Evolutionary conservation across 305 asterid species (phyloP).

Genomic region (Rubia occidens): DNA sequence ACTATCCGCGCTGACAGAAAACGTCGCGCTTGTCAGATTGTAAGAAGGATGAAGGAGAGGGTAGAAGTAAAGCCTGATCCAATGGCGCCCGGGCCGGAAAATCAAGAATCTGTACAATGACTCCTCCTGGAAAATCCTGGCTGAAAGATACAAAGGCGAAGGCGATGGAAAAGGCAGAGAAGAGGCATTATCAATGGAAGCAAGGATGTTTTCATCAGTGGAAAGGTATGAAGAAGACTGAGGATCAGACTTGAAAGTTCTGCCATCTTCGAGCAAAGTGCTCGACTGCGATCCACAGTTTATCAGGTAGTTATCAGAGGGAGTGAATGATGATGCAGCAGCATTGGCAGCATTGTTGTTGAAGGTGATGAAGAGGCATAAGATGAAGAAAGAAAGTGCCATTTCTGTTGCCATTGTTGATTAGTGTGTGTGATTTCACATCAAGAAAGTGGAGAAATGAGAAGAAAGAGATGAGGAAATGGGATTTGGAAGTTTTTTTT

Average conservation of each 20-base stretch:
- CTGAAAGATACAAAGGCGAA: constrained; percentile 33
- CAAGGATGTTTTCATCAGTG: constrained; percentile 56
- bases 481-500: not conserved
- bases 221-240: constrained; percentile 69
- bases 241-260: constrained; percentile 74
- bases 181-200: constrained; percentile 25
- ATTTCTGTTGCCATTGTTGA: not conserved
- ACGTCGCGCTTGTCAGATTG: constrained; percentile 55
- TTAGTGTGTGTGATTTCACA: not conserved
- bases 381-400: constrained; percentile 4
- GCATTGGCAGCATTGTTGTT: constrained; percentile 20
- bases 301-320: constrained; percentile 65
- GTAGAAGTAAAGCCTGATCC: constrained; percentile 56
- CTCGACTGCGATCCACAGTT: constrained; percentile 58
- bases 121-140: constrained; percentile 56
- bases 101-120: constrained; percentile 67
- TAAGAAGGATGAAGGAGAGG: constrained; percentile 54
- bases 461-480: constrained; percentile 10
- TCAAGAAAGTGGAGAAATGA: constrained; percentile 15
- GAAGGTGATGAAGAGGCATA: constrained; percentile 14
- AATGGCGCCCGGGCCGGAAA: constrained; percentile 54
- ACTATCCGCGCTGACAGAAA: constrained; percentile 45
- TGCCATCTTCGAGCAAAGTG: constrained; percentile 58
- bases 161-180: constrained; percentile 32
- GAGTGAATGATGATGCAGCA: constrained; percentile 23